Evolutionary conservation across 2,329 filamentous ascomycete species (phyloP), one percentile per base, ranked within the genome.

Genomic region (Pyrenochaeta sp.): DNA sequence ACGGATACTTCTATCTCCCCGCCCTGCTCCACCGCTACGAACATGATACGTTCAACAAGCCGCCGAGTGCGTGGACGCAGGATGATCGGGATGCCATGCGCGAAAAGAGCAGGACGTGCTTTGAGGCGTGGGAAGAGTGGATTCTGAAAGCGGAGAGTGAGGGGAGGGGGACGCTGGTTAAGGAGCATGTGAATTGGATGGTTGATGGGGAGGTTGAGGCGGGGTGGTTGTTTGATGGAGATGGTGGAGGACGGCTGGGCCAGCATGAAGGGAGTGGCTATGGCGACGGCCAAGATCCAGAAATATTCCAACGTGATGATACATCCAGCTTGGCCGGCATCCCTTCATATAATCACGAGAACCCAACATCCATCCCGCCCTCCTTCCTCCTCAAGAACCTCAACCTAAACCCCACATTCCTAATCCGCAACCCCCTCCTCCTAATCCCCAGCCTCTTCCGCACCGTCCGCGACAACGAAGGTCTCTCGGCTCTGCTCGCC

Each of bases 1-100:
- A 60, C 22, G 61, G 61, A 1, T 64, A 64, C 34, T 41, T 61
- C 21, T 64, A 60, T 41, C 34, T 54, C 2, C 37, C 37, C 5
- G 44, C 55, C 1, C 24, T 47, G 5, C 15, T 19, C 6, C 29
- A 38, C 14, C 48, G 58, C 5, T 56, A 56, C 28, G 18, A 29
- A 17, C 10, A 51, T 22, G 9, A 32, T 5, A 38, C 23, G 1
- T 29, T 39, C 4, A 22, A 15, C 43, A 26, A 35, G 17, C 18
- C 46, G 2, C 8, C 43, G 7, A 5, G 17, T 5, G 9, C 29
- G 7, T 60, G 58, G 58, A 52, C 29, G 3, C 19, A 23, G 0
- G 31, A 45, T 13, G 31, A 53, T n/a, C 35, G 40, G 13, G n/a
- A 35, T 1, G 24, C n/a, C 2, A 37, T 58, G 31, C 31, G 32